Evolutionary conservation across 169 alveolate species (phyloP).

Genomic region (Cryptosporidium felis): DNA sequence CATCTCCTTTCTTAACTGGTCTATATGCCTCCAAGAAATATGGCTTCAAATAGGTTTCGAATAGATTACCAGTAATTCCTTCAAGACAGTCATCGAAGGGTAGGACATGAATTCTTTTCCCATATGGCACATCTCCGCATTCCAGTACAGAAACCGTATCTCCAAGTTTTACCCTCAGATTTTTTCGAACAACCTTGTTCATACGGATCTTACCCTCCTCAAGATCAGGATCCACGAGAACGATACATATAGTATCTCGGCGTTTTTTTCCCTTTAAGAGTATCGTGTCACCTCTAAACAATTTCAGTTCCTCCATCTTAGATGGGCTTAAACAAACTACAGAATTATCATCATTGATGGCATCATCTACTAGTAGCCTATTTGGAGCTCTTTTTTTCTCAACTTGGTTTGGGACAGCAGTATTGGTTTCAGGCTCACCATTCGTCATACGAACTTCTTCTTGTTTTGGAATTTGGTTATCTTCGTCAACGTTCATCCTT

Average conservation of each 20-base stretch:
- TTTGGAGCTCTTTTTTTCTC: slow-evolving; percentile 88
- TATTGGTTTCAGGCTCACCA: slow-evolving; percentile 7
- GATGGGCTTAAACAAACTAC: slow-evolving; percentile 94
- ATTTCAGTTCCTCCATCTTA: slow-evolving; percentile 94
- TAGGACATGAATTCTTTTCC: slow-evolving; percentile 96
- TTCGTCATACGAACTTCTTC: slow-evolving; percentile 39
- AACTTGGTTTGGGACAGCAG: not conserved
- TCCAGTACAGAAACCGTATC: slow-evolving; percentile 95
- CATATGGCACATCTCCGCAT: slow-evolving; percentile 97
- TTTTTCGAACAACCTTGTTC: slow-evolving; percentile 95
- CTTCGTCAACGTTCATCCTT: slow-evolving; percentile 71
- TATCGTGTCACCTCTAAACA: slow-evolving; percentile 98
- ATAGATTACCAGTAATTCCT: slow-evolving; percentile 97
- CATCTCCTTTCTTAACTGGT: slow-evolving; percentile 99
- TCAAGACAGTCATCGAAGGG: slow-evolving; percentile 99
- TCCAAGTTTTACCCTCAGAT: slow-evolving; percentile 96
- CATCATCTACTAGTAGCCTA: slow-evolving; percentile 96
- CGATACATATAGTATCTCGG: slow-evolving; percentile 97
- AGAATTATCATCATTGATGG: slow-evolving; percentile 99
- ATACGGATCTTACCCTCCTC: slow-evolving; percentile 96
- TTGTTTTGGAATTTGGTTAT: slow-evolving; percentile 20
- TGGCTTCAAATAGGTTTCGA: slow-evolving; percentile 97
- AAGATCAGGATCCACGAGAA: slow-evolving; percentile 94
- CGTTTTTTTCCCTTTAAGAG: slow-evolving; percentile 98
- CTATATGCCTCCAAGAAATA: slow-evolving; percentile 99